phyloP scores from a whole-genome alignment of 2,329 filamentous ascomycete genomes.

The Fusarium sororula region DNA sequence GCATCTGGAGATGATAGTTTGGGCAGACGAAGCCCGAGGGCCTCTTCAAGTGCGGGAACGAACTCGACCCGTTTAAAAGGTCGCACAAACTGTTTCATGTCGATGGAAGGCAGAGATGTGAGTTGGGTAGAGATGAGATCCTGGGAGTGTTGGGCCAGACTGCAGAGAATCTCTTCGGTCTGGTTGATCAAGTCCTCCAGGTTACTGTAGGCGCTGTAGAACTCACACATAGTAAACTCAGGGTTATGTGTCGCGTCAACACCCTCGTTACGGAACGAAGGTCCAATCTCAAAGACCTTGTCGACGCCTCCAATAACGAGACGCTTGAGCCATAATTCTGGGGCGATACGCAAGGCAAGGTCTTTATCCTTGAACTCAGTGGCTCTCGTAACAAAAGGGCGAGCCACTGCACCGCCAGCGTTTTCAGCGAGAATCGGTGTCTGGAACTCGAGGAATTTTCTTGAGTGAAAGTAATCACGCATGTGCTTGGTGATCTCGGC shows the following conservation, averaged over 20 bases:
- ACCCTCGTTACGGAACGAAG: conserved; percentile 92
- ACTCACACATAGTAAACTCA: conserved; percentile 97
- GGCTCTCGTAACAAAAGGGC: conserved; percentile 83
- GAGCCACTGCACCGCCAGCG: conserved; percentile 87
- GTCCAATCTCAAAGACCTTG: conserved; percentile 91
- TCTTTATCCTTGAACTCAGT: conserved; percentile 78
- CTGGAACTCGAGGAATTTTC: conserved; percentile 84
- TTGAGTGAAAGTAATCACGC: conserved; percentile 75
- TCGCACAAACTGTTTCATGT: conserved; percentile 58
- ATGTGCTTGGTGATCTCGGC: conserved; percentile 78
- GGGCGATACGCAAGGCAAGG: conserved; percentile 86
- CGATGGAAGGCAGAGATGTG: conserved; percentile 57
- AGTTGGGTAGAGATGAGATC: conserved; percentile 56
- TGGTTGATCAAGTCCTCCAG: conserved; percentile 77
- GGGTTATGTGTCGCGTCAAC: conserved; percentile 93
- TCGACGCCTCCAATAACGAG: conserved; percentile 90
- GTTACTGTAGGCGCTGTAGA: conserved; percentile 87
- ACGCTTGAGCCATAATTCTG: conserved; percentile 94
- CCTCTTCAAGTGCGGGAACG: conserved; percentile 78
- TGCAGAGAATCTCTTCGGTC: conserved; percentile 76
- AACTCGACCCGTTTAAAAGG: conserved; percentile 80
- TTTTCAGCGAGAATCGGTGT: conserved; percentile 87
- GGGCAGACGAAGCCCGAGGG: conserved; percentile 72
- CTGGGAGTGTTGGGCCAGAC: conserved; percentile 64
- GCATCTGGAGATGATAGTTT: conserved; percentile 67